Conservation (phyloP, 2,329 filamentous ascomycete species). For the Colletotrichum spinosum region DNA sequence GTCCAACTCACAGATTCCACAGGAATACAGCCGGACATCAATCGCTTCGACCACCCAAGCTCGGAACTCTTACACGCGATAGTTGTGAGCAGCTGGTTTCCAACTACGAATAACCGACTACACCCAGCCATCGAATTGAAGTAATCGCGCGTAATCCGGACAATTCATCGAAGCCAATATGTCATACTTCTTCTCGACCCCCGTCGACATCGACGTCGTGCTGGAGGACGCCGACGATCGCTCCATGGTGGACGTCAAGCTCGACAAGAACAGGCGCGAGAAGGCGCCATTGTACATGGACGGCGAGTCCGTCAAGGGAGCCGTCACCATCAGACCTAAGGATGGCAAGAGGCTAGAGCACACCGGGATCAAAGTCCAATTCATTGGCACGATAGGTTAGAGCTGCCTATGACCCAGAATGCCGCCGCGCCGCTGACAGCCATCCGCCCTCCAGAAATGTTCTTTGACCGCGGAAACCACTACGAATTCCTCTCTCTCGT, state of each 20-base stretch:
- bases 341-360: slow-evolving; percentile 98
- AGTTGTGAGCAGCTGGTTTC: slow-evolving; percentile 7
- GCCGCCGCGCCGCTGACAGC: too few relatives aligned
- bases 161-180: slow-evolving; percentile 61
- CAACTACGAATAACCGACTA: too few relatives aligned
- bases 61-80: background rate
- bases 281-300: slow-evolving; percentile 98
- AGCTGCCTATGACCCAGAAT: too few relatives aligned
- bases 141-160: slow-evolving; percentile 24
- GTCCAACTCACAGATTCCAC: background rate
- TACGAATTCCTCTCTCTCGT: slow-evolving; percentile 98
- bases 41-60: background rate
- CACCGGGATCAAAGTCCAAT: slow-evolving; percentile 99
- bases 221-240: slow-evolving; percentile 95
- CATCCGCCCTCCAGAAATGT: slow-evolving; percentile 81
- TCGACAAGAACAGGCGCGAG: slow-evolving; percentile 97
- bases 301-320: slow-evolving; percentile 97
- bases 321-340: slow-evolving; percentile 94
- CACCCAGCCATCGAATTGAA: slow-evolving; percentile 4
- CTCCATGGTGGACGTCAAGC: slow-evolving; percentile 95
- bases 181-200: slow-evolving; percentile 98
- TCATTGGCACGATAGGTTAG: slow-evolving; percentile 96
- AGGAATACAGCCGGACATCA: slow-evolving; percentile 6
- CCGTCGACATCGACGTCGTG: slow-evolving; percentile 98
- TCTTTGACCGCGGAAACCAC: slow-evolving; percentile 98